A percentile compares a stretch with the other conserved stretches of the same genome.
phyloP scores from a whole-genome alignment of 1,284 basidiomycete genomes.

The Cystobasidium slooffiae region DNA sequence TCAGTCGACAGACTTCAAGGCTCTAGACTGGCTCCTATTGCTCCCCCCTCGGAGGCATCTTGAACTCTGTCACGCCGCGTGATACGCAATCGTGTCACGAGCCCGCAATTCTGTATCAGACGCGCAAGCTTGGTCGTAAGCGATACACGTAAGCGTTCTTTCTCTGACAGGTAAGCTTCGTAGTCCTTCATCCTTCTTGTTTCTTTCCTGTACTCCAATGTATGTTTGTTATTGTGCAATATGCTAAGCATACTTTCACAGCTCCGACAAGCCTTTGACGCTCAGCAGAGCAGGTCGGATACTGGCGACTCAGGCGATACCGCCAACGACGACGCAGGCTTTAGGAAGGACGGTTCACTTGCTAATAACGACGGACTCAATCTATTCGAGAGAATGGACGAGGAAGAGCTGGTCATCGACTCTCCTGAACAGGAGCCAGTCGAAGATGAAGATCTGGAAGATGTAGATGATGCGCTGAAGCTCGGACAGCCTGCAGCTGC shows the following conservation, averaged over 20 bases:
- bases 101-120: not conserved
- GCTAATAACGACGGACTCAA: slow-evolving; percentile 12
- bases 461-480: slow-evolving; percentile 49
- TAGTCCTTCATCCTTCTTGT: not conserved
- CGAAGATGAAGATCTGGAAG: slow-evolving; percentile 50
- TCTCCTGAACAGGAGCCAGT: slow-evolving; percentile 48
- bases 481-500: slow-evolving; percentile 47
- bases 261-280: slow-evolving; percentile 16
- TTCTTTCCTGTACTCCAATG: not conserved
- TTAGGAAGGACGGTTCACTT: slow-evolving; percentile 10
- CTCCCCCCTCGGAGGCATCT: not conserved
- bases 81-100: slow-evolving; percentile 16
- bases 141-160: slow-evolving; percentile 11
- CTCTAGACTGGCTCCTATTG: not conserved
- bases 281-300: not conserved
- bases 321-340: slow-evolving; percentile 14
- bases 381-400: slow-evolving; percentile 46
- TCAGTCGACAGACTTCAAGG: not conserved
- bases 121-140: slow-evolving; percentile 7
- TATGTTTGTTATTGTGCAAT: not conserved
- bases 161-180: not conserved
- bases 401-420: slow-evolving; percentile 51
- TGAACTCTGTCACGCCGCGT: not conserved
- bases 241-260: slow-evolving; percentile 25
- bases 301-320: not conserved